Evolutionary conservation across 2,329 filamentous ascomycete genomes (phyloP).

Genomic region (Neopestalotiopsis clavispora): DNA sequence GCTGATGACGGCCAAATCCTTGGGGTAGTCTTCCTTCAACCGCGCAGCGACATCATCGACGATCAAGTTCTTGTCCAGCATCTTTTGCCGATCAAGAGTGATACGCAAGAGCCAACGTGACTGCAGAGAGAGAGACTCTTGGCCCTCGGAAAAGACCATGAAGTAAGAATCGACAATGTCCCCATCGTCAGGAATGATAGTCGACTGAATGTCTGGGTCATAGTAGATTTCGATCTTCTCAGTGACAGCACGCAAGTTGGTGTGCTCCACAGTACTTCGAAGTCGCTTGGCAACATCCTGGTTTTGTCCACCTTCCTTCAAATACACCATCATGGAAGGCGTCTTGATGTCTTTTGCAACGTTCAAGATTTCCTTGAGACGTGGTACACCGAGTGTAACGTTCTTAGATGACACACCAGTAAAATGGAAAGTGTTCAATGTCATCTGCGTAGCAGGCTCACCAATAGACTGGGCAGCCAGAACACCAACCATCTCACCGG

Average conservation of each 20-base stretch:
- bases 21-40: constrained; percentile 87
- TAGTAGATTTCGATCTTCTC: constrained; percentile 96
- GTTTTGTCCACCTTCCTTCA: constrained; percentile 66
- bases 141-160: constrained; percentile 82
- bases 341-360: constrained; percentile 98
- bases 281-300: constrained; percentile 85
- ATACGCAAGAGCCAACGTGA: constrained; percentile 96
- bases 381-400: constrained; percentile 97
- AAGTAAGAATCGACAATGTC: constrained; percentile 98
- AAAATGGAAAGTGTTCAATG: constrained; percentile 99
- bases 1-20: constrained; percentile 89
- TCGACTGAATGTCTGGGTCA: constrained; percentile 86
- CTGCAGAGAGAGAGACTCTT: constrained; percentile 69
- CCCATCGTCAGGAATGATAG: constrained; percentile 83
- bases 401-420: constrained; percentile 99
- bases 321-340: constrained; percentile 92
- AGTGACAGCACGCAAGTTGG: constrained; percentile 88
- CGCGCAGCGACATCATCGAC: constrained; percentile 89
- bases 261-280: constrained; percentile 91
- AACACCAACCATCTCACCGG: constrained; percentile 98
- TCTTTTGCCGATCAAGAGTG: constrained; percentile 88
- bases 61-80: constrained; percentile 91
- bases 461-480: constrained; percentile 97
- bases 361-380: constrained; percentile 99
- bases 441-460: constrained; percentile 99